Base-by-base conservation (phyloP, 75 land plant genomes). In the Cryptomeria japonica region DNA sequence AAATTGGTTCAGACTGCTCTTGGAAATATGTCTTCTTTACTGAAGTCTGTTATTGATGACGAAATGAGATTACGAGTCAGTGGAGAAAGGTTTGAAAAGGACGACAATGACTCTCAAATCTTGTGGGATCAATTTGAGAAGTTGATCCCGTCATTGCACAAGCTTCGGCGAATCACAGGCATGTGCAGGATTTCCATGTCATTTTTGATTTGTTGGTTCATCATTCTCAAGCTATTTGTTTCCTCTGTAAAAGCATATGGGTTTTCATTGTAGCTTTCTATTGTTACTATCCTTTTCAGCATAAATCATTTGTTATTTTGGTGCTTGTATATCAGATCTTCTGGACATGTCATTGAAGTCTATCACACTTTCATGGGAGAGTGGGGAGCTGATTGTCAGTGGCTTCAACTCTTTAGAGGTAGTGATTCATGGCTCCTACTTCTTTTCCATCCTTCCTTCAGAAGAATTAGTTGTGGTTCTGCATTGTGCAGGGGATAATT, bases 321-420 rank as follows among this genome's bases (percentile, higher is more conserved):
- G 47, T 85, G 0, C 78, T 39, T 80, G 22, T 75, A 39, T 84
- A 78, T 46, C 90, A 98, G 99, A 97, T 75, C 90, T 98, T 76
- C 86, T 97, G 90, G 99, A 97, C 85, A 97, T 97, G 99, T 93
- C 99, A 36, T 83, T 97, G 41, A 95, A 88, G 84, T 94, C 97
- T 31, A 95, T 98, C 34, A 96, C 96, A 79, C 53, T 92, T 79
- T 88, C 93, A 37, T 98, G 99, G 99, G 99, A 98, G 88, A 93
- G 88, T 92, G 99, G 97, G 80, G 95, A 93, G 77, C 91, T 98
- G 22, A 42, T 87, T 80, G 89, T 83, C 16, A 92, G 96, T 90
- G 97, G 96, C 83, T 98, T 98, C 86, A 92, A 97, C 3, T 53
- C 90, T 84, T 72, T 85, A 87, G 99, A 98, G 99, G 99, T 98